Percentiles rank a stretch among this genome's conserved stretches.
Conservation (phyloP, 768 basidiomycete genomes). For the Strobilomyces confusus region DNA sequence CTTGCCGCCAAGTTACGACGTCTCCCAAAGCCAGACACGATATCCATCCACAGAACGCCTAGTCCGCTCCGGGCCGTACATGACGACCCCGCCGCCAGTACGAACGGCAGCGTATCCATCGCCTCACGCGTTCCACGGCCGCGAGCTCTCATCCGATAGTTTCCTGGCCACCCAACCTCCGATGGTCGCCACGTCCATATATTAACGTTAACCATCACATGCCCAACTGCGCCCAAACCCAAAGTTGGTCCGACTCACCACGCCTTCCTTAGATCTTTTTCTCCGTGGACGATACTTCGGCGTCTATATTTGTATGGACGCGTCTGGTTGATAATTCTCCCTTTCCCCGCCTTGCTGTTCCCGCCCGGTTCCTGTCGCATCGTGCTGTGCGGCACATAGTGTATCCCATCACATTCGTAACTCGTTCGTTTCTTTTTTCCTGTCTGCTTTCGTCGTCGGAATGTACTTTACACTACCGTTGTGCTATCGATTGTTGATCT, state of each 20-base stretch:
- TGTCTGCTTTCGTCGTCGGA: background rate
- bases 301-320: slow-evolving; percentile 9
- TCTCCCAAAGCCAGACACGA: slow-evolving; percentile 10
- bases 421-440: background rate
- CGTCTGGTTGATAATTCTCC: slow-evolving; percentile 1
- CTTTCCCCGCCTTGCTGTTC: background rate
- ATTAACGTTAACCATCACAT: slow-evolving; percentile 16
- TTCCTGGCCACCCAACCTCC: slow-evolving; percentile 24
- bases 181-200: slow-evolving; percentile 18
- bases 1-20: slow-evolving; percentile 15
- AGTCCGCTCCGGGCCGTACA: slow-evolving; percentile 24
- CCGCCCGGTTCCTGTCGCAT: background rate
- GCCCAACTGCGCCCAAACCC: slow-evolving; percentile 2
- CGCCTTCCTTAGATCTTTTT: background rate
- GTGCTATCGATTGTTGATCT: background rate
- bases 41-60: slow-evolving; percentile 24
- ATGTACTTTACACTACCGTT: background rate
- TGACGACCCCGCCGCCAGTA: slow-evolving; percentile 36
- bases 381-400: background rate
- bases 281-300: slow-evolving; percentile 9
- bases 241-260: background rate
- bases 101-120: slow-evolving; percentile 33
- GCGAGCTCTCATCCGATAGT: slow-evolving; percentile 26
- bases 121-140: slow-evolving; percentile 18
- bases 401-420: background rate